phyloP scores from a whole-genome alignment of 108 stramenopile genomes.

The Skeletonema menzelii region DNA sequence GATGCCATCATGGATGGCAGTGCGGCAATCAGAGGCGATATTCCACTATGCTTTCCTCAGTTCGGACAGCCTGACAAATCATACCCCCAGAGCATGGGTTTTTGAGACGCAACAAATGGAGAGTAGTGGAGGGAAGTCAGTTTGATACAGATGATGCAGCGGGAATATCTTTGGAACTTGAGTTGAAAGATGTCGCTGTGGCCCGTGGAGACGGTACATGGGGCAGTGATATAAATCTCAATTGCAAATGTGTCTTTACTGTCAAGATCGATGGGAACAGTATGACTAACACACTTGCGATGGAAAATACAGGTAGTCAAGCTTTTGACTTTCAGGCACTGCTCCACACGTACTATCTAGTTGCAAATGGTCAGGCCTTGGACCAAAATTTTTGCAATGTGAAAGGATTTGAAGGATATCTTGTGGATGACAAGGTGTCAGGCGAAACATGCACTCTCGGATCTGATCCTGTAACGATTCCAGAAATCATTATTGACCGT shows the following conservation, averaged over 20 bases:
- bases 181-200: slow-evolving; percentile 57
- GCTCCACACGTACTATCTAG: slow-evolving; percentile 73
- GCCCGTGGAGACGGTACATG: slow-evolving; percentile 63
- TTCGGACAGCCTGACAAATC: slow-evolving; percentile 76
- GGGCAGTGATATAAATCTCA: slow-evolving; percentile 39
- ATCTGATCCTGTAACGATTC: slow-evolving; percentile 50
- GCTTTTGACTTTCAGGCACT: slow-evolving; percentile 70
- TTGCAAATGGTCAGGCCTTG: slow-evolving; percentile 56
- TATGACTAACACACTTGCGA: slow-evolving; percentile 59
- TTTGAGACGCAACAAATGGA: slow-evolving; percentile 73
- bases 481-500: slow-evolving; percentile 51
- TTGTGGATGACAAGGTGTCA: slow-evolving; percentile 62
- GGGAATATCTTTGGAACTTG: slow-evolving; percentile 54
- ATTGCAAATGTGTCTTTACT: slow-evolving; percentile 42
- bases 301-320: slow-evolving; percentile 61
- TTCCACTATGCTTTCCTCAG: slow-evolving; percentile 82
- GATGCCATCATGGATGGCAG: slow-evolving; percentile 79
- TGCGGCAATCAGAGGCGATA: slow-evolving; percentile 82
- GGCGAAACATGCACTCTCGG: slow-evolving; percentile 43
- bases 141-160: slow-evolving; percentile 49
- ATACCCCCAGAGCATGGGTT: slow-evolving; percentile 89
- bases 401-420: slow-evolving; percentile 59
- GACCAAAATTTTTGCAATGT: slow-evolving; percentile 62
- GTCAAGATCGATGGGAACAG: slow-evolving; percentile 36
- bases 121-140: slow-evolving; percentile 21